Conservation (phyloP, 1,139 yeast genomes). For the Barnettozyma hawaiiensis region DNA sequence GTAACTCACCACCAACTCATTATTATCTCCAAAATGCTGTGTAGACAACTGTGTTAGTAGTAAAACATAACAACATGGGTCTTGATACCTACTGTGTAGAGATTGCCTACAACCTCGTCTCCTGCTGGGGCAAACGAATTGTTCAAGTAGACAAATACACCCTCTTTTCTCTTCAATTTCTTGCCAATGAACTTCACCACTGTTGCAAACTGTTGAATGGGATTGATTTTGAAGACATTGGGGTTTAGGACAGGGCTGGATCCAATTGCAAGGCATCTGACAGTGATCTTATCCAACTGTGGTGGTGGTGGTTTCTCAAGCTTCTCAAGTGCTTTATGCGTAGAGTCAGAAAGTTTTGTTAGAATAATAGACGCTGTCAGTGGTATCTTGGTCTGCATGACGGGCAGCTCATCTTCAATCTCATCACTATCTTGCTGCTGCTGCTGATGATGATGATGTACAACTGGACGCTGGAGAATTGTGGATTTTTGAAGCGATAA, state of each 20-base stretch:
- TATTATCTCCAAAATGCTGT: constrained; percentile 38
- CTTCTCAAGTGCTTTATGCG: constrained; percentile 10
- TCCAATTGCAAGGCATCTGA: constrained; percentile 53
- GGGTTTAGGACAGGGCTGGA: constrained; percentile 48
- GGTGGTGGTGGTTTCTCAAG: constrained; percentile 8
- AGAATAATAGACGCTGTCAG: constrained; percentile 20
- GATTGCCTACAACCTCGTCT: constrained; percentile 48
- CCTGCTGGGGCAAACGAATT: constrained; percentile 59
- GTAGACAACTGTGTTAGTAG: constrained; percentile 1
- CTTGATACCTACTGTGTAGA: constrained; percentile 31
- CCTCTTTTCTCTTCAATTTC: constrained; percentile 29
- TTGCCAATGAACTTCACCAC: constrained; percentile 41
- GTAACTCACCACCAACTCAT: constrained; percentile 49
- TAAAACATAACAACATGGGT: too few relatives aligned
- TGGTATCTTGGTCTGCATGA: constrained; percentile 18
- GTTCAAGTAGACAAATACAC: constrained; percentile 42
- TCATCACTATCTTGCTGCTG: constrained; percentile 8
- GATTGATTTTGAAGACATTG: constrained; percentile 42
- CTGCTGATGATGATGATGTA: not conserved
- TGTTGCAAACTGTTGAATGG: constrained; percentile 42
- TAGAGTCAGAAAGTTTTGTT: constrained; percentile 16
- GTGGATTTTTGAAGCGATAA: not conserved
- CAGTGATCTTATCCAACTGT: constrained; percentile 16
- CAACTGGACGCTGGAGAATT: not conserved
- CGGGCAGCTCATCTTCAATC: constrained; percentile 2